Base-by-base conservation (phyloP, 2,329 filamentous ascomycete genomes). In the Aureobasidium sp. region DNA sequence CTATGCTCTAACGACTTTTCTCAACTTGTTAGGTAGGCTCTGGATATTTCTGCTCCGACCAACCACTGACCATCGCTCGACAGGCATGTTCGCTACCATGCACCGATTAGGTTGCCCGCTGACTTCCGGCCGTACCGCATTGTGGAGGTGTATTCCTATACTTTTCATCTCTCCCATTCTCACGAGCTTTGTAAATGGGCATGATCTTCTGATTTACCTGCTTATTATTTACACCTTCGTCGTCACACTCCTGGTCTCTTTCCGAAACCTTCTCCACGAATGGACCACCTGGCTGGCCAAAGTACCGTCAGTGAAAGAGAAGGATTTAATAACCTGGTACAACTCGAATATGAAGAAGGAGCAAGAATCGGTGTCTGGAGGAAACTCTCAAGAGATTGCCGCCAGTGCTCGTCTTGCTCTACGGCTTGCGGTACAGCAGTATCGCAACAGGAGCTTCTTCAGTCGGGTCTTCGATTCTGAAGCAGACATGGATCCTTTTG, bases 251-350 rank as follows among this genome's bases (percentile, higher is more conserved):
- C 66, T 85, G 1, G 67, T 83, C 22, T 80, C 80, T 11, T 79
- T 84, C 63, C 77, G 83, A n/a, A 74, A 74, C 1, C 77, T 84
- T 6, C 79, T 79, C 41, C 79, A 80, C 25, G 78, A 82, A 65
- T 87, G 84, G 84, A 80, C 82, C 4, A 82, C 78, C 2, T 87
- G 84, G 84, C 77, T 79, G 64, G 71, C 77, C 59, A 77, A 78
- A 45, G 78, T 84, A 47, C 77, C 78, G 52, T 75, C 75, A 6
- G 71, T 82, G 31, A 76, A 78, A 45, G 81, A 82, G 65, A 71
- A 74, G n/a, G 78, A 81, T 42, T 74, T 83, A 8, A 72, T 80
- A 36, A 72, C 74, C 15, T 84, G 81, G 80, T 81, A 80, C 68
- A 68, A 74, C 12, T 67, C 73, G 20, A 74, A 70, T 37, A 65